phyloP scores from a whole-genome alignment of 2,329 filamentous ascomycete genomes.

The Cordyceps cicadae region DNA sequence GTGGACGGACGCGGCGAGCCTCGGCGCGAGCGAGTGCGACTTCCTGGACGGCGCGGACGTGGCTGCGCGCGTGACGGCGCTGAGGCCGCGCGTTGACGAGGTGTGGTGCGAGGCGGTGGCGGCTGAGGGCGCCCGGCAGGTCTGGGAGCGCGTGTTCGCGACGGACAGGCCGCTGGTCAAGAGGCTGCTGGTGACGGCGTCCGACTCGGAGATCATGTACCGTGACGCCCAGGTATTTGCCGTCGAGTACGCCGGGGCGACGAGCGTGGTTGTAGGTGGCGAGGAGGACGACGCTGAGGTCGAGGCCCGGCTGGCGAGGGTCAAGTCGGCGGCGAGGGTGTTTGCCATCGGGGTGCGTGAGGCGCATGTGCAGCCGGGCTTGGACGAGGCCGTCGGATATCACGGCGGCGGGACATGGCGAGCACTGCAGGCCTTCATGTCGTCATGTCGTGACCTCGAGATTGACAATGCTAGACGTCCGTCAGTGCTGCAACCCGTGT shows the following conservation, averaged over 20 bases:
- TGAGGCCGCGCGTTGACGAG: conserved; percentile 2
- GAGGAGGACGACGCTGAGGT: not conserved
- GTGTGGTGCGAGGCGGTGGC: conserved; percentile 9
- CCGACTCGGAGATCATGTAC: conserved; percentile 8
- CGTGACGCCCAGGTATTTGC: conserved; percentile 3
- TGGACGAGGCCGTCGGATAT: conserved; percentile 8
- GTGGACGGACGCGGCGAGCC: conserved; percentile 14
- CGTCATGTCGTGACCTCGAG: not conserved
- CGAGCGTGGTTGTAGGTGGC: not conserved
- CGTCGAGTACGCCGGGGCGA: not conserved
- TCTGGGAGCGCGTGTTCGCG: conserved; percentile 8
- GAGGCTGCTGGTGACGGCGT: conserved; percentile 6
- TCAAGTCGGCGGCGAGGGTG: not conserved
- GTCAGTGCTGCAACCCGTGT: too few species aligned
- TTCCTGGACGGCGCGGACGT: conserved; percentile 10
- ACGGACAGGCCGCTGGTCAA: not conserved
- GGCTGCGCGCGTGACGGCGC: not conserved
- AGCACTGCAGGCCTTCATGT: conserved; percentile 6
- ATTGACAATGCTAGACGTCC: not conserved
- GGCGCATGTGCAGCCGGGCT: conserved; percentile 10
- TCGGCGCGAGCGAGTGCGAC: conserved; percentile 15
- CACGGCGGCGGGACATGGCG: conserved; percentile 4
- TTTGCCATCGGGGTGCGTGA: conserved; percentile 8
- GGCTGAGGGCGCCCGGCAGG: not conserved
- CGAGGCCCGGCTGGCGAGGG: not conserved